Percentiles rank a stretch among this genome's conserved stretches.
phyloP scores from a whole-genome alignment of 768 basidiomycete species.

The Tephrocybe sp. region DNA sequence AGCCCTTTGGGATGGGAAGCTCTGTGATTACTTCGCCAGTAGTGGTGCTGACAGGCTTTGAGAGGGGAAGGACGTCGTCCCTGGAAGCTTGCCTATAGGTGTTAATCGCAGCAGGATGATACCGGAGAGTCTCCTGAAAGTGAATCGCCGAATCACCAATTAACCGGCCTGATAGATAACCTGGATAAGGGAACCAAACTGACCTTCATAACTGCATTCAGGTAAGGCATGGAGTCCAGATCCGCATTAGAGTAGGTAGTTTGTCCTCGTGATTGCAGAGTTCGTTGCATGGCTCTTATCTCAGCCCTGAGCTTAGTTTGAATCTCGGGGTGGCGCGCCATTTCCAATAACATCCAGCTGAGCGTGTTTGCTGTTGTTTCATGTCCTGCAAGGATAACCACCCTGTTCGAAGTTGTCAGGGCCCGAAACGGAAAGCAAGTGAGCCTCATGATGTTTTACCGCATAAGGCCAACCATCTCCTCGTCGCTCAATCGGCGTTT shows the following conservation, averaged over 20 bases:
- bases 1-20: slow-evolving; percentile 49
- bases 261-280: slow-evolving; percentile 34
- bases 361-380: slow-evolving; percentile 61
- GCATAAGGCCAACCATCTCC: slow-evolving; percentile 49
- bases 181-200: background rate
- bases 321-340: slow-evolving; percentile 54
- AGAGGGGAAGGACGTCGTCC: slow-evolving; percentile 60
- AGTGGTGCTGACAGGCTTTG: slow-evolving; percentile 43
- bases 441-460: slow-evolving; percentile 42
- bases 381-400: slow-evolving; percentile 50
- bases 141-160: background rate
- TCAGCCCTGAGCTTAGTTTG: slow-evolving; percentile 65
- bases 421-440: slow-evolving; percentile 28
- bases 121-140: slow-evolving; percentile 44
- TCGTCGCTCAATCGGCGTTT: slow-evolving; percentile 42
- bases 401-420: slow-evolving; percentile 46
- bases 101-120: slow-evolving; percentile 36
- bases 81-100: slow-evolving; percentile 37
- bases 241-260: slow-evolving; percentile 38
- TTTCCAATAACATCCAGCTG: slow-evolving; percentile 60
- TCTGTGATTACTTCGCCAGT: slow-evolving; percentile 45
- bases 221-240: slow-evolving; percentile 49
- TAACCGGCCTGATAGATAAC: background rate
- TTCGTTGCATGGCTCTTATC: slow-evolving; percentile 39
- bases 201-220: slow-evolving; percentile 45